Conservation (phyloP, 257 asterid genomes). For the Parsonsia alboflavescens region DNA sequence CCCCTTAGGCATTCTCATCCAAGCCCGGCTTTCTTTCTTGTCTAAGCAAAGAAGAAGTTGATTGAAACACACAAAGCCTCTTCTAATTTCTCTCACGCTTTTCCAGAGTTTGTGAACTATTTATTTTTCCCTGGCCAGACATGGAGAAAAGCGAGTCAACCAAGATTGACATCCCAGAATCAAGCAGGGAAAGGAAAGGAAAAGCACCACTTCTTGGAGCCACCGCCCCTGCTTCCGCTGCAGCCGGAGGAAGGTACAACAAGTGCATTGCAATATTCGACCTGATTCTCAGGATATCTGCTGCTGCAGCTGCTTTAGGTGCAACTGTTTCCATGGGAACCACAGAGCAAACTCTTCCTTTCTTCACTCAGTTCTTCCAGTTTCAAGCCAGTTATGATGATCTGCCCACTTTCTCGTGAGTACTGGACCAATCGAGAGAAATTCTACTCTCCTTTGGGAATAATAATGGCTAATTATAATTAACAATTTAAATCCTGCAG, state of each 20-base stretch:
- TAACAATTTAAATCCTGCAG: conserved; percentile 22
- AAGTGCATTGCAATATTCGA: conserved; percentile 64
- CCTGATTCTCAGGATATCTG: conserved; percentile 61
- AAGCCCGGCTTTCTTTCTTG: conserved; percentile 4
- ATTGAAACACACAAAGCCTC: no score
- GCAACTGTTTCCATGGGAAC: conserved; percentile 77
- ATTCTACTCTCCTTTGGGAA: no score
- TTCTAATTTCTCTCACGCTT: neutral
- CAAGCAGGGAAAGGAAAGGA: conserved; percentile 68
- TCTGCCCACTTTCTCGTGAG: conserved; percentile 74
- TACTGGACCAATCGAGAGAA: neutral
- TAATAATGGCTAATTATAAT: no score
- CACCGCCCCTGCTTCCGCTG: conserved; percentile 10
- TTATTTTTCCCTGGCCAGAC: neutral
- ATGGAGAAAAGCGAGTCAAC: conserved; percentile 59
- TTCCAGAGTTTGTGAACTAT: neutral
- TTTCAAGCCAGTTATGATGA: conserved; percentile 81
- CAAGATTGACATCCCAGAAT: conserved; percentile 47
- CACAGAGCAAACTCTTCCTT: conserved; percentile 80
- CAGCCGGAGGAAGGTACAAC: conserved; percentile 26
- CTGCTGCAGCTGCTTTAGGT: conserved; percentile 53
- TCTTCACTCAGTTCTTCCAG: conserved; percentile 92
- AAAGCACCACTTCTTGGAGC: conserved; percentile 63
- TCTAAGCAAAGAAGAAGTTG: neutral
- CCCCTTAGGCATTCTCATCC: conserved; percentile 31